Conservation (phyloP, 495 filamentous ascomycete species). For the Podospora anserina region DNA sequence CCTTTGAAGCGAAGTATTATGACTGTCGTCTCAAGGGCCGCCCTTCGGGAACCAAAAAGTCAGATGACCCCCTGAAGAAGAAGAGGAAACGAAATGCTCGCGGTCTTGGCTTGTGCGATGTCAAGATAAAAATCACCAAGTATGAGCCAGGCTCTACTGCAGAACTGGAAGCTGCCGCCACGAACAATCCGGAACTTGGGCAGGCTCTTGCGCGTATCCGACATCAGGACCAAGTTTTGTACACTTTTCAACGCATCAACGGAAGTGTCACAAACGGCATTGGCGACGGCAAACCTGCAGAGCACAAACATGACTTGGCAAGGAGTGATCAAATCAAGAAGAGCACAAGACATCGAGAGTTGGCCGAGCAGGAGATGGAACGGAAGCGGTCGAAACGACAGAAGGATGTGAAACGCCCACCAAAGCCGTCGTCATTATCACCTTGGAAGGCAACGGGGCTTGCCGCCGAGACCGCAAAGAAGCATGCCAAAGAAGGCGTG, state of each 20-base stretch:
- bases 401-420: constrained; percentile 61
- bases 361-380: constrained; percentile 65
- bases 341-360: constrained; percentile 68
- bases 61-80: constrained; percentile 82
- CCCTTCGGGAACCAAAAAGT: constrained; percentile 79
- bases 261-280: constrained; percentile 69
- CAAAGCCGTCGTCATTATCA: constrained; percentile 27
- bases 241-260: constrained; percentile 74
- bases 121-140: constrained; percentile 91
- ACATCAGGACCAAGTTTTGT: constrained; percentile 52
- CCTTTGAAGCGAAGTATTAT: constrained; percentile 84
- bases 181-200: constrained; percentile 17
- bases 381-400: constrained; percentile 60
- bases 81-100: constrained; percentile 78
- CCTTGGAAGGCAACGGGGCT: constrained; percentile 79
- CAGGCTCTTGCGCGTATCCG: constrained; percentile 9
- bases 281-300: constrained; percentile 53
- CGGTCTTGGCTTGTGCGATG: constrained; percentile 78
- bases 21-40: constrained; percentile 86
- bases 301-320: constrained; percentile 70
- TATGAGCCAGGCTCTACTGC: constrained; percentile 60
- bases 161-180: constrained; percentile 26
- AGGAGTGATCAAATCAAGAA: constrained; percentile 86
- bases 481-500: constrained; percentile 64
- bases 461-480: constrained; percentile 70